Conservation (phyloP, 2,329 filamentous ascomycete species). For the Dactylellina parvicollis region DNA sequence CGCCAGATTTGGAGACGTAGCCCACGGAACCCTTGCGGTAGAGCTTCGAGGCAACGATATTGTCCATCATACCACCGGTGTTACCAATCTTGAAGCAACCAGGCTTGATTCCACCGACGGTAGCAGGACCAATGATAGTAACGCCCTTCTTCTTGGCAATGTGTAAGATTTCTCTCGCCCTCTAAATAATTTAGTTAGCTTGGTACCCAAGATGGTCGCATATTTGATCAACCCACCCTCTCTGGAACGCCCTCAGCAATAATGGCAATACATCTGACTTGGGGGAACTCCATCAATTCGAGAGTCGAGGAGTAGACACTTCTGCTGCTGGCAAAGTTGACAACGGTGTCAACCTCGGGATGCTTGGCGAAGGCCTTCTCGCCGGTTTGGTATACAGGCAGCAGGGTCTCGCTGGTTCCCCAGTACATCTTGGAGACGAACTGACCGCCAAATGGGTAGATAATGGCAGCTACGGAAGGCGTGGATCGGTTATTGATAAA, state of each 20-base stretch:
- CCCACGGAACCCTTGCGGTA: conserved; percentile 99
- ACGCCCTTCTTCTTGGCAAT: conserved; percentile 98
- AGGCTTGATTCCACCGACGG: conserved; percentile 98
- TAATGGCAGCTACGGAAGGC: conserved; percentile 97
- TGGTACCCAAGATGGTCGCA: background rate
- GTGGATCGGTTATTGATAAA: conserved; percentile 99
- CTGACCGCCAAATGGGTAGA: conserved; percentile 99
- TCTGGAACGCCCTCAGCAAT: conserved; percentile 99
- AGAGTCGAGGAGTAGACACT: conserved; percentile 98
- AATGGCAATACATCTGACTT: conserved; percentile 98
- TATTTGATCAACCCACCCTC: conserved; percentile 72
- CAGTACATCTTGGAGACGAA: conserved; percentile 99
- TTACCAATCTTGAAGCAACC: conserved; percentile 99
- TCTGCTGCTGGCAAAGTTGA: conserved; percentile 99
- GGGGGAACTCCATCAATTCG: conserved; percentile 96
- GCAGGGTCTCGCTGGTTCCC: conserved; percentile 98
- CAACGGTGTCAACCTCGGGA: conserved; percentile 93
- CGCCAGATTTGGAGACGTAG: conserved; percentile 99
- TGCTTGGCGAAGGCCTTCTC: conserved; percentile 95
- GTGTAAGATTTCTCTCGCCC: conserved; percentile 96
- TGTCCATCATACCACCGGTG: conserved; percentile 99
- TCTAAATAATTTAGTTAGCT: conserved; percentile 59
- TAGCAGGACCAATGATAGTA: conserved; percentile 98
- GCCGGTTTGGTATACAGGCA: conserved; percentile 96
- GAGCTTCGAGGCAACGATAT: conserved; percentile 99